Percentiles rank a stretch among this genome's conserved stretches.
Conservation (phyloP, 2,329 filamentous ascomycete species). For the Diaporthe capsici region DNA sequence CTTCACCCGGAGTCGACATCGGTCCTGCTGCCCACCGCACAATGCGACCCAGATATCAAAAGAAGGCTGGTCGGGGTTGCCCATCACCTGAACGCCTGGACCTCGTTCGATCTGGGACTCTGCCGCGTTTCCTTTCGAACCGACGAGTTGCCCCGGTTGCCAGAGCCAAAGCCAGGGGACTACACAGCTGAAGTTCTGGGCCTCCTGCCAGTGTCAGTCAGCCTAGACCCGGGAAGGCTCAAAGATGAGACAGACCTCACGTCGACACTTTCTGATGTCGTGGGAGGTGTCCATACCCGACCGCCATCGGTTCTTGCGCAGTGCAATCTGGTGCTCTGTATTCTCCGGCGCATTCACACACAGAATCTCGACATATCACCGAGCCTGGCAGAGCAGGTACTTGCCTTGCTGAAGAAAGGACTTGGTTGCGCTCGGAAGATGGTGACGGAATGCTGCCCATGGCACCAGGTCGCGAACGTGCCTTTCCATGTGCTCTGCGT, state of each 20-base stretch:
- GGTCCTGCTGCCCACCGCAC: conserved; percentile 47
- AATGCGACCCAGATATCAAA: conserved; percentile 55
- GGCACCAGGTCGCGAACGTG: conserved; percentile 73
- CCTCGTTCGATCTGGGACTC: conserved; percentile 70
- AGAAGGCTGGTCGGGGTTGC: conserved; percentile 64
- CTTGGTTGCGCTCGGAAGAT: conserved; percentile 63
- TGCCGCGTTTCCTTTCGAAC: conserved; percentile 65
- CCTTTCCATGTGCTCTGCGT: conserved; percentile 72
- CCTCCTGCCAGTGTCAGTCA: conserved; percentile 66
- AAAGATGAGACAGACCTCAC: conserved; percentile 59
- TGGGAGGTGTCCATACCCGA: conserved; percentile 56
- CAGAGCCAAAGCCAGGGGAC: conserved; percentile 55
- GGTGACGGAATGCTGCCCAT: conserved; percentile 60
- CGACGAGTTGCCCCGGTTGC: conserved; percentile 54
- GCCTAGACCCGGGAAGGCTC: conserved; percentile 65
- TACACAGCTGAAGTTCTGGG: conserved; percentile 64
- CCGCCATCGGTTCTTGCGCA: conserved; percentile 63
- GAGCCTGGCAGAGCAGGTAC: conserved; percentile 60
- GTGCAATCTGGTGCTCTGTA: conserved; percentile 68
- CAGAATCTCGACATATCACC: conserved; percentile 61
- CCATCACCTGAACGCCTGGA: conserved; percentile 71
- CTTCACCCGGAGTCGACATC: conserved; percentile 57
- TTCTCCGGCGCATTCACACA: conserved; percentile 67
- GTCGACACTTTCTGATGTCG: conserved; percentile 56
- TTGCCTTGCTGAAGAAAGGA: conserved; percentile 59